Evolutionary conservation across 1,284 basidiomycete species (phyloP), one percentile per base, ranked within the genome.

Genomic region (Ustilago bromivora): DNA sequence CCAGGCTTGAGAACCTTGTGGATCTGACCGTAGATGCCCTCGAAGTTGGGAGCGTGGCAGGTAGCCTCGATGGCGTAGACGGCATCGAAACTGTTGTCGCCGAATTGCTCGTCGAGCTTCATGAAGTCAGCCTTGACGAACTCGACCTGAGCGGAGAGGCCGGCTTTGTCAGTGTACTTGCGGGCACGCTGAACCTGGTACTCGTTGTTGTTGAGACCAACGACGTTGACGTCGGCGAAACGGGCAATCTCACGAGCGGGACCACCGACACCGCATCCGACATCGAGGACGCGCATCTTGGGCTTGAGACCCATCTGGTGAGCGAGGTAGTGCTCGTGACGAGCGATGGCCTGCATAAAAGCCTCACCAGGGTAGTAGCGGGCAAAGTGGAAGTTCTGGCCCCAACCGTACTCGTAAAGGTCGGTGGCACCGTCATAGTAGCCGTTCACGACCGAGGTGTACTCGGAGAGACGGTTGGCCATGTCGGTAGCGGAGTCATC

Each of bases 21-120:
- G 86, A 99, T 97, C 88, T 99, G 91, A 49, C 92, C 91, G 85
- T 99, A 99, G 47, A 98, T 93, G 74, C 95, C 96, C 86, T 98
- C 96, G 89, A 93, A 98, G 52, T 92, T 91, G 13, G 96, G 96
- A 2, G 96, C 96, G 86, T 99, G 96, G 66, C 94, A 93, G 31
- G 97, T 99, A 2, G 96, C 96, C 89, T 99, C 97, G 81, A 99
- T 97, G 57, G 96, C 96, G 85, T 98, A 98, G 92, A 95, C 93
- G 65, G 97, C 97, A 88, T 99, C 96, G 84, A 99, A 98, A 72
- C 90, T 92, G 87, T 93, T 92, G 87, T 94, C 92, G 53, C 96
- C 96, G 87, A 99, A 99, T 86, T 94, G 92, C 86, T 97, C 93
- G 11, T 88, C 88, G 57, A 99, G 90, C 86, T 94, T 94, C 95